A percentile compares a stretch with the other conserved stretches of the same genome.
Evolutionary conservation across 192 early-diverging fungal genomes (phyloP).

Genomic region (Coemansia sp.): DNA sequence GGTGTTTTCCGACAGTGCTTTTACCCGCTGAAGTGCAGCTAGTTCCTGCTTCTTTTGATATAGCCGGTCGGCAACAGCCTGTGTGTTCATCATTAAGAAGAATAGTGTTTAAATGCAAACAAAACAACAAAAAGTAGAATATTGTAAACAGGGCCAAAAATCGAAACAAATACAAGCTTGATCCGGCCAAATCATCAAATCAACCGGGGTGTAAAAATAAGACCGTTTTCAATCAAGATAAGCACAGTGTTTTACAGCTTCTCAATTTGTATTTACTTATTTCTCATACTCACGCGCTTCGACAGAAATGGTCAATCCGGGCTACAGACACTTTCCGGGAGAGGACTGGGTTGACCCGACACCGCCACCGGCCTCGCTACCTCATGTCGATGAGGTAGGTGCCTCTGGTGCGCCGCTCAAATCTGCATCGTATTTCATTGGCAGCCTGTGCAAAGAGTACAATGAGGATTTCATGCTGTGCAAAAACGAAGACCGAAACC

Average conservation of each 20-base stretch:
- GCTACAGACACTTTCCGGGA: slow-evolving; percentile 46
- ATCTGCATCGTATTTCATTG: slow-evolving; percentile 91
- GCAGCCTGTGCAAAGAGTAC: slow-evolving; percentile 84
- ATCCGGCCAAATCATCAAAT: background rate
- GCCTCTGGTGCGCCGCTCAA: slow-evolving; percentile 85
- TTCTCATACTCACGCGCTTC: background rate
- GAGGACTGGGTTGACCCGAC: slow-evolving; percentile 80
- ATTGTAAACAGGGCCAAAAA: background rate
- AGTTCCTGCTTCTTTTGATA: slow-evolving; percentile 50
- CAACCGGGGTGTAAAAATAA: background rate
- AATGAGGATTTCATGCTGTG: slow-evolving; percentile 97
- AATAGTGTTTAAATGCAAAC: background rate
- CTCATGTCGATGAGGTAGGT: slow-evolving; percentile 84
- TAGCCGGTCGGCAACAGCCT: slow-evolving; percentile 39
- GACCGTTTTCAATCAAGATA: background rate
- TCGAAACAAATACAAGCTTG: background rate
- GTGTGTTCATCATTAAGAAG: slow-evolving; percentile 33
- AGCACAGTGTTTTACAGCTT: background rate
- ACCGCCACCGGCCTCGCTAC: slow-evolving; percentile 67
- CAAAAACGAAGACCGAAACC: slow-evolving; percentile 88
- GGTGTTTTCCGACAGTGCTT: slow-evolving; percentile 39
- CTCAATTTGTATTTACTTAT: background rate
- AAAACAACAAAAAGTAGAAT: background rate
- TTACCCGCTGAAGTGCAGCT: slow-evolving; percentile 41
- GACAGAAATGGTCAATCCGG: slow-evolving; percentile 39